Base-by-base conservation (phyloP, 495 filamentous ascomycete species). In the Hypoxylon fuscum region DNA sequence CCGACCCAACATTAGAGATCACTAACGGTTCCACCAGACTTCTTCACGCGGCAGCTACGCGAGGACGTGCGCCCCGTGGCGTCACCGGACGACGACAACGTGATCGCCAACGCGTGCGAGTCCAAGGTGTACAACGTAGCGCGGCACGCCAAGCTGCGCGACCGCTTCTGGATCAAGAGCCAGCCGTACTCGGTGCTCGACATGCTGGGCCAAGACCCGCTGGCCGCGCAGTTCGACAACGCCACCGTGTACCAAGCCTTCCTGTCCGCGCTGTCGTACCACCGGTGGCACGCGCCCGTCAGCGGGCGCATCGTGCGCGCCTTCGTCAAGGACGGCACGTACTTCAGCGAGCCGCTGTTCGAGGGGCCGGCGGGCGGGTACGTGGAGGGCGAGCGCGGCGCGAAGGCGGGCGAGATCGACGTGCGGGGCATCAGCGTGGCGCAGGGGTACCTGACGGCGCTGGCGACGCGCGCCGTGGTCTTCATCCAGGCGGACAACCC, bases 241-340 rank as follows among this genome's bases (percentile, higher is more conserved):
- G 86, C 82, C 0, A 89, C 85, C 0, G 72, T 91, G 5, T 91
- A 90, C 63, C 88, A 91, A 58, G 87, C 85, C 0, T 90, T 87
- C 61, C 74, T 90, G 2, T 85, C 81, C 15, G 81, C 85, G 1
- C 67, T 88, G 27, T 86, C 81, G 46, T 91, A 91, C 62, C 88
- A 91, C 68, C 82, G 87, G 3, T 90, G 88, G 88, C 87, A 90
- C 68, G 64, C 80, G 0, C 88, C 88, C 15, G 84, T 90, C 0
- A 77, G 70, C 2, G 88, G 88, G 1, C 82, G 61, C 21, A 70
- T 90, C 15, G 74, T 77, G 14, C 83, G 83, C 29, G 79, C 82
- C 3, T 83, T 79, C 55, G 75, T 87, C 5, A 60, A 79, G 2
- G 76, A 81, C 9, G 90, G 90, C 0, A 89, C 88, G 0, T 93